Conservation (phyloP, 768 basidiomycete species). For the Tylopilus vinaceipallidus region DNA sequence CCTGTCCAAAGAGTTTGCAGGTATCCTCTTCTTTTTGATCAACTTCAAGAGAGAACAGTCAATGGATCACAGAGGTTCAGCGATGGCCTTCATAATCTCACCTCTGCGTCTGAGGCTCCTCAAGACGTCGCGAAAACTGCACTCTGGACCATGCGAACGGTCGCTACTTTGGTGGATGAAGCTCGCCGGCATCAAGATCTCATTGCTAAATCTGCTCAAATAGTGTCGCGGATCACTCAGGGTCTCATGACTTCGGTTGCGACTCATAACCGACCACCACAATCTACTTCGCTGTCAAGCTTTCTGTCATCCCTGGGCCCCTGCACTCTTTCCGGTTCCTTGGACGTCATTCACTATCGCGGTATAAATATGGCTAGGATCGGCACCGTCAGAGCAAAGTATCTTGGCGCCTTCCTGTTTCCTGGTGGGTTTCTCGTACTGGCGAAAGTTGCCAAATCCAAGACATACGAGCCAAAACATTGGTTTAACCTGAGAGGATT, state of each 20-base stretch:
- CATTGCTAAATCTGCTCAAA: conserved; percentile 61
- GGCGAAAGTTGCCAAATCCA: conserved; percentile 80
- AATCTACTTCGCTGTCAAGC: conserved; percentile 43
- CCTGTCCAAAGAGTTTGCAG: conserved; percentile 96
- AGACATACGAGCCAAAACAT: conserved; percentile 80
- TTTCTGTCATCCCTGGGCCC: conserved; percentile 76
- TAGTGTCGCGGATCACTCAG: conserved; percentile 61
- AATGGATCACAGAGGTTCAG: neutral
- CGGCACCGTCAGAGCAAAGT: conserved; percentile 71
- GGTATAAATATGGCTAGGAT: conserved; percentile 40
- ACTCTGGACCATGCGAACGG: conserved; percentile 68
- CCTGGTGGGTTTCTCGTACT: conserved; percentile 81
- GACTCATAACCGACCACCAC: conserved; percentile 28
- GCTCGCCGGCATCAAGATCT: conserved; percentile 68
- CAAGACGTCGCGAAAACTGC: conserved; percentile 39
- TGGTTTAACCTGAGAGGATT: conserved; percentile 83
- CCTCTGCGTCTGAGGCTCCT: neutral
- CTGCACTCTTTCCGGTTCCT: conserved; percentile 77
- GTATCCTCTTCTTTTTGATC: conserved; percentile 86
- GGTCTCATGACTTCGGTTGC: conserved; percentile 30
- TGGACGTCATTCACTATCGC: conserved; percentile 82
- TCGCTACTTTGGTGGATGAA: conserved; percentile 78
- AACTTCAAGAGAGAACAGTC: conserved; percentile 45
- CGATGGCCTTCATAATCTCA: neutral
- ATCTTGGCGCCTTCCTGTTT: conserved; percentile 89